Evolutionary conservation across 345 rosid genomes (phyloP).

Genomic region (Eucalyptus viminalis): DNA sequence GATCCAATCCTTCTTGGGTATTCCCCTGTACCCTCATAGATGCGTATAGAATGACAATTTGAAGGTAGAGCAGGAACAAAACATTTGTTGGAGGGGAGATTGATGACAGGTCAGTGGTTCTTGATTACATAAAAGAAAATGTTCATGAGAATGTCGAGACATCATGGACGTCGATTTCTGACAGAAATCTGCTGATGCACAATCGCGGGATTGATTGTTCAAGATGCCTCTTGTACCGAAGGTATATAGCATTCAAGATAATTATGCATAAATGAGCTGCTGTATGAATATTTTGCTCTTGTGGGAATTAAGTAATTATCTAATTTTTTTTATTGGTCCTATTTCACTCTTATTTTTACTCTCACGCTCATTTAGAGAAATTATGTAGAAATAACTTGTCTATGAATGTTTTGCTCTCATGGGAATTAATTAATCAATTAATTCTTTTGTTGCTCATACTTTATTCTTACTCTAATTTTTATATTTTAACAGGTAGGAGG

Average conservation of each 20-base stretch:
- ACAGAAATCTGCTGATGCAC: background rate
- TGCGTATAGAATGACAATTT: background rate
- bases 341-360: too few species aligned
- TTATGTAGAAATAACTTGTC: too few species aligned
- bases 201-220: background rate
- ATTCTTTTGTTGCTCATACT: too few species aligned
- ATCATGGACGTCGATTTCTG: background rate
- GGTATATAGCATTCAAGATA: background rate
- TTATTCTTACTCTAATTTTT: too few species aligned
- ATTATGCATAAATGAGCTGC: background rate
- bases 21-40: background rate
- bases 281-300: background rate
- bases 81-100: background rate
- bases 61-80: background rate
- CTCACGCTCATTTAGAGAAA: too few species aligned
- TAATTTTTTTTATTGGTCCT: too few species aligned
- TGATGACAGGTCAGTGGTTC: background rate
- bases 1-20: background rate
- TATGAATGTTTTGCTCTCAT: too few species aligned
- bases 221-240: background rate
- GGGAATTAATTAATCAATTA: too few species aligned
- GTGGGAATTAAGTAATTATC: background rate
- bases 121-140: background rate
- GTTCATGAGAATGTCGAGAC: background rate
- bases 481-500: fast-evolving